These are phyloP conservation scores for Lagenidium giganteum DNA, from an alignment of 352 stramenopile species.

Conservation along the genomic window DNA sequence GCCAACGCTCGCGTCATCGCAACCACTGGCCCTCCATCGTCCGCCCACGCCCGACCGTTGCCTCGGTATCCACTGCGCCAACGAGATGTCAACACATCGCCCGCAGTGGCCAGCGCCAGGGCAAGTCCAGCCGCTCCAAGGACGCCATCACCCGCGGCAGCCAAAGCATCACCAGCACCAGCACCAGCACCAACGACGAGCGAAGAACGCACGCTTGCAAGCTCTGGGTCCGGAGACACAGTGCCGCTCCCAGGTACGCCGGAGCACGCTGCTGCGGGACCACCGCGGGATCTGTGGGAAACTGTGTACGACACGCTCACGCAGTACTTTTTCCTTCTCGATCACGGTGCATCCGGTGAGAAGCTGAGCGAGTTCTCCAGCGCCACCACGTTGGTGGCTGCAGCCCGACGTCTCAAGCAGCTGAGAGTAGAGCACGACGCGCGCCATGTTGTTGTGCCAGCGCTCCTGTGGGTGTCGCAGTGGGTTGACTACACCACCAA, in stretches of 20 bases:
- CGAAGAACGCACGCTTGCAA: slow-evolving; percentile 3
- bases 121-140: too few relatives aligned
- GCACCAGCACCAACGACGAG: slow-evolving; percentile 8
- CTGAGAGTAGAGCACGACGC: slow-evolving; percentile 46
- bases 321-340: slow-evolving; percentile 65
- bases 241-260: not conserved
- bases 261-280: too few relatives aligned
- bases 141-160: too few relatives aligned
- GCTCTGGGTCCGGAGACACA: not conserved
- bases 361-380: slow-evolving; percentile 56
- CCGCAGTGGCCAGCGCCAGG: too few relatives aligned
- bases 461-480: slow-evolving; percentile 91
- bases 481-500: slow-evolving; percentile 99
- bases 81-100: too few relatives aligned
- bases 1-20: too few relatives aligned
- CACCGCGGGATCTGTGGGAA: slow-evolving; percentile 46
- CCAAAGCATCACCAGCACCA: not conserved
- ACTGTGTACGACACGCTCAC: slow-evolving; percentile 46
- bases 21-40: too few relatives aligned
- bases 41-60: too few relatives aligned
- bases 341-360: slow-evolving; percentile 28
- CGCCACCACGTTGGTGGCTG: slow-evolving; percentile 46
- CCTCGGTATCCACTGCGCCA: not conserved
- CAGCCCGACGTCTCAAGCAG: slow-evolving; percentile 61
- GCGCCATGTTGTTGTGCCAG: slow-evolving; percentile 20